Percentiles rank a stretch among this genome's conserved stretches.
Evolutionary conservation across 257 asterid genomes (phyloP).

Genomic region (Primulina tabacum): DNA sequence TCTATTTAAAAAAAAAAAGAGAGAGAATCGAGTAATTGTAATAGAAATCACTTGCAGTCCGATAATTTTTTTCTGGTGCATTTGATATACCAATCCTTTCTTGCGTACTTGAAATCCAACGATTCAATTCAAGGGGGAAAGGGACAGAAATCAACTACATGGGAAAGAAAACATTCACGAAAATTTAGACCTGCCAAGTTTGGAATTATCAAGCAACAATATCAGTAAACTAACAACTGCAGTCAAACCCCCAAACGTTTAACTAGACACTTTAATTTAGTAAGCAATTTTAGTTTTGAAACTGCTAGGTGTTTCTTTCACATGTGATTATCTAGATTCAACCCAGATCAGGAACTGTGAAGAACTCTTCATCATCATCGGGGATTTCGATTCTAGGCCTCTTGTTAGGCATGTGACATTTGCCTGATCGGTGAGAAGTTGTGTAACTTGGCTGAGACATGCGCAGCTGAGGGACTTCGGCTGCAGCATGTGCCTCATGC

Average conservation of each 20-base stretch:
- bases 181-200: background rate
- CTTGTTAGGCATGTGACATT: conserved; percentile 51
- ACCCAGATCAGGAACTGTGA: conserved; percentile 94
- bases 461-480: conserved; percentile 85
- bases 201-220: background rate
- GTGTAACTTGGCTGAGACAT: conserved; percentile 41
- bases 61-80: background rate
- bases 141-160: background rate
- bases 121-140: background rate
- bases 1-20: no score
- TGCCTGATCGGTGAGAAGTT: conserved; percentile 35
- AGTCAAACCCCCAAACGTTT: background rate
- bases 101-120: background rate
- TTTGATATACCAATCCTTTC: background rate
- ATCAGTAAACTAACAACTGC: background rate
- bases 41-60: no score
- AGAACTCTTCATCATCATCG: conserved; percentile 71
- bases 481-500: conserved; percentile 51
- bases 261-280: conserved; percentile 6
- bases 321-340: conserved; percentile 27
- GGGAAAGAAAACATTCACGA: background rate
- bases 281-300: background rate
- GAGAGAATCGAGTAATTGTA: no score
- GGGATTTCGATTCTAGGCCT: conserved; percentile 60
- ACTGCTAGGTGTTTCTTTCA: background rate